Evolutionary conservation across 2,329 filamentous ascomycete genomes (phyloP).

Genomic region (Colletotrichum musae): DNA sequence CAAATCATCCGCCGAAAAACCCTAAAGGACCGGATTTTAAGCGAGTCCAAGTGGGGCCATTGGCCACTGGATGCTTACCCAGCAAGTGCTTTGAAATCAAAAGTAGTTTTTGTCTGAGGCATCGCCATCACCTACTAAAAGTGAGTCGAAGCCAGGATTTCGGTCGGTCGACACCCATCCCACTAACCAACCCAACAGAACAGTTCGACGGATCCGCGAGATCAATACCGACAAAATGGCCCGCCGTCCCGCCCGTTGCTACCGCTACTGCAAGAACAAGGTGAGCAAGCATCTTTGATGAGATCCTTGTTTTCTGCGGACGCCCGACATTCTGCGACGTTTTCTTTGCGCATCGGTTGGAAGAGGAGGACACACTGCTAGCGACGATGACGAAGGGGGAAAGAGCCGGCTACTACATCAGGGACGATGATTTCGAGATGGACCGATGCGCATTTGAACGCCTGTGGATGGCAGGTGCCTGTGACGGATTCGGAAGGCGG

Average conservation of each 20-base stretch:
- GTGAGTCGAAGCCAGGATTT: slow-evolving; percentile 31
- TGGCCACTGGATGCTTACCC: slow-evolving; percentile 35
- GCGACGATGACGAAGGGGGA: not conserved
- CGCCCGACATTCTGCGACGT: slow-evolving; percentile 10
- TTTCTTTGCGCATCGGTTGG: slow-evolving; percentile 28
- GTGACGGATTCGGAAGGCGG: not conserved
- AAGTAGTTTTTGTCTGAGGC: slow-evolving; percentile 48
- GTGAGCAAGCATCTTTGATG: slow-evolving; percentile 65
- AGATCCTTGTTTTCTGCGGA: slow-evolving; percentile 18
- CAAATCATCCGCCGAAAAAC: slow-evolving; percentile 45
- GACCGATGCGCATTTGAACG: not conserved
- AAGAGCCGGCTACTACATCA: not conserved
- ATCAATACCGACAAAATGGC: slow-evolving; percentile 89
- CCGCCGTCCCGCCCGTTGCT: slow-evolving; percentile 99
- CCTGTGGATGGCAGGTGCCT: not conserved
- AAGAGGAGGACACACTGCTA: slow-evolving; percentile 12
- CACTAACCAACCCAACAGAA: slow-evolving; percentile 52
- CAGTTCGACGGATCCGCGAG: slow-evolving; percentile 50
- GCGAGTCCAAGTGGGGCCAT: slow-evolving; percentile 43
- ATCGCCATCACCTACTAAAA: slow-evolving; percentile 37
- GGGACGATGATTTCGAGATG: not conserved
- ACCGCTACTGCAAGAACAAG: slow-evolving; percentile 99
- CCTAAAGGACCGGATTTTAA: slow-evolving; percentile 59
- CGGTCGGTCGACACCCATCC: slow-evolving; percentile 46
- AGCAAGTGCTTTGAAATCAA: slow-evolving; percentile 70